Evolutionary conservation across 768 basidiomycete species (phyloP), one percentile per base, ranked within the genome.

Genomic region (Phlebiopsis gigantea): DNA sequence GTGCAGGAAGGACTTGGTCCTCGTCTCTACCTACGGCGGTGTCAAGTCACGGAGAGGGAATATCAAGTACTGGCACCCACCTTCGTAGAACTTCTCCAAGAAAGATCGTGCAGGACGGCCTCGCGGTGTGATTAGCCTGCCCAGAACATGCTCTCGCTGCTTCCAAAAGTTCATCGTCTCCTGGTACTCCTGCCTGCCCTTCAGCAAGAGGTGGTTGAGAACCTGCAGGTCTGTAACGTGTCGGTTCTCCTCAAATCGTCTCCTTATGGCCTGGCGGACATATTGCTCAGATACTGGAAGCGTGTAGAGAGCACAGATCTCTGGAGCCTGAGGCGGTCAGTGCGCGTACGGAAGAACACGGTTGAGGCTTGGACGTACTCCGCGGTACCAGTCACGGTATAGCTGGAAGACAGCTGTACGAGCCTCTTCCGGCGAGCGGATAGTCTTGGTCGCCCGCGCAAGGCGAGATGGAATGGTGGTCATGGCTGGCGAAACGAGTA

Each of bases 101-200:
- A 93, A 93, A 21, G 85, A 81, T 54, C 75, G 70, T 56, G 69
- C 73, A 5, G 75, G 75, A 57, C 79, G 76, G 53, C 78, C 73
- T 60, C 73, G 71, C 7, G 76, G 73, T 59, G 79, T 69, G 57
- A 91, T 70, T 49, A 92, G 68, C 30, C 89, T 80, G 2, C 89
- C 90, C 70, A 85, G 71, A 28, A 93, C 75, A 66, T 93, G 90
- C 59, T 91, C 88, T 43, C 77, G 80, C 75, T 90, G 88, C 67
- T 94, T 94, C 94, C 94, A 98, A 64, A 81, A 82, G 68, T 98
- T 98, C 78, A 97, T 77, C 52, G 88, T 87, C 78, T 98, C 96
- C 77, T 98, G 96, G 66, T 84, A 91, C 63, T 98, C 93, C 73
- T 85, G 88, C 61, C 84, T 77, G 52, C 82, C 79, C 77, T 98